phyloP scores from a whole-genome alignment of 2,329 filamentous ascomycete genomes.

The Fusarium papillatum region DNA sequence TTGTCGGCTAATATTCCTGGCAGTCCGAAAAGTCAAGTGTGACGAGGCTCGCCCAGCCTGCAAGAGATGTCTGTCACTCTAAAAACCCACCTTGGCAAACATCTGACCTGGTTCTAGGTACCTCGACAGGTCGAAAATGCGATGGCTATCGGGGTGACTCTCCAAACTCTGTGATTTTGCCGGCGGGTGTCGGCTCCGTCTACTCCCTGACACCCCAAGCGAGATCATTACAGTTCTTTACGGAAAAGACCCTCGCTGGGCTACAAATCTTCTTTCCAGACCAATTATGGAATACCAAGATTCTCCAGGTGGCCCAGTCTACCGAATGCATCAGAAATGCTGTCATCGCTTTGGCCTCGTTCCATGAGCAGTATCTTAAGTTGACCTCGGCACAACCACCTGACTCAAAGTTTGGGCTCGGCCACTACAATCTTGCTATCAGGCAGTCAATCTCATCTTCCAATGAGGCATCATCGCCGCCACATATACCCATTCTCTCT shows the following conservation, averaged over 20 bases:
- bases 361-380: conserved; percentile 14
- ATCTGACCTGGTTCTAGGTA: background rate
- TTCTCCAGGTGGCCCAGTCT: conserved; percentile 19
- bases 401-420: conserved; percentile 9
- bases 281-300: conserved; percentile 16
- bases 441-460: background rate
- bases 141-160: conserved; percentile 9
- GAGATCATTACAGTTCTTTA: conserved; percentile 22
- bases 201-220: conserved; percentile 7
- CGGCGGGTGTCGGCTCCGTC: background rate
- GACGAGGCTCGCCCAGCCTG: conserved; percentile 20
- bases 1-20: background rate
- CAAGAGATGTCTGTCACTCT: conserved; percentile 4
- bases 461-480: background rate
- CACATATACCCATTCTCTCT: conserved; percentile 16
- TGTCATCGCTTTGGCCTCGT: conserved; percentile 12
- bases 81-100: background rate
- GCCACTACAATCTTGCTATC: conserved; percentile 29
- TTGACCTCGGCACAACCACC: conserved; percentile 1
- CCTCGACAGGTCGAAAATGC: conserved; percentile 26
- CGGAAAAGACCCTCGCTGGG: conserved; percentile 22
- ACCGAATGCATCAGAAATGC: conserved; percentile 17
- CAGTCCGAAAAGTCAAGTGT: conserved; percentile 30
- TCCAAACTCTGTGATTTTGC: background rate
- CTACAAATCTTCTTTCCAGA: conserved; percentile 32